Evolutionary conservation across 768 basidiomycete species (phyloP).

Genomic region (Suillus weaverae): DNA sequence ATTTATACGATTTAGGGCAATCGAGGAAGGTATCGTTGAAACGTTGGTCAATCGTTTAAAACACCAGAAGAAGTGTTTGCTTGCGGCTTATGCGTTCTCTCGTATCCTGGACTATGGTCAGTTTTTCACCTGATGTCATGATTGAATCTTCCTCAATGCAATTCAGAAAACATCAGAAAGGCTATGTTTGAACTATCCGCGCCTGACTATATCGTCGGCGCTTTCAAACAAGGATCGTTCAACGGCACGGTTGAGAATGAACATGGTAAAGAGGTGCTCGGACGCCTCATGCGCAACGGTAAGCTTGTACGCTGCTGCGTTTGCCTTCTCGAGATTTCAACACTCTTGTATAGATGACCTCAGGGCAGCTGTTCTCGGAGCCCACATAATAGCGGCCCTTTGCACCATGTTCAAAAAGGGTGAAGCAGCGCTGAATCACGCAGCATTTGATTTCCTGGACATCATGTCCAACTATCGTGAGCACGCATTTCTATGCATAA

Average conservation of each 20-base stretch:
- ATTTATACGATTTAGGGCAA: neutral
- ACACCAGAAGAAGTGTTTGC: neutral
- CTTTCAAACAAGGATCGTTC: conserved; percentile 2
- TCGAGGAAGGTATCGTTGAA: neutral
- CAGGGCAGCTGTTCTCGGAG: conserved; percentile 4
- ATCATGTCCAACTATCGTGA: conserved; percentile 7
- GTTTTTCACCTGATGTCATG: neutral
- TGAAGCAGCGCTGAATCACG: neutral
- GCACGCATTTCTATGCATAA: neutral
- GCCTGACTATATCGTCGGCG: neutral
- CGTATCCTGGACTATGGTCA: neutral
- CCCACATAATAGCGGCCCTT: neutral
- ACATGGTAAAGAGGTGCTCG: conserved; percentile 1
- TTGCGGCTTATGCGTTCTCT: conserved; percentile 9
- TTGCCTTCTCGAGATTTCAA: neutral
- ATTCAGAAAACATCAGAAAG: neutral
- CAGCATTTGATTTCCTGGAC: conserved; percentile 7
- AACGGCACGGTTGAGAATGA: conserved; percentile 6
- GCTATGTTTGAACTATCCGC: neutral
- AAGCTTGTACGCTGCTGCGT: neutral
- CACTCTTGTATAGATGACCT: conserved; percentile 7
- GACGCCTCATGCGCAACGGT: conserved; percentile 4
- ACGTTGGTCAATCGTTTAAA: conserved; percentile 5
- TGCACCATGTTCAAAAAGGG: conserved; percentile 6
- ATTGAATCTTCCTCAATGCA: neutral